Percentiles rank a stretch among this genome's conserved stretches.
phyloP scores from a whole-genome alignment of 768 basidiomycete genomes.

The Termitomyces sp. region DNA sequence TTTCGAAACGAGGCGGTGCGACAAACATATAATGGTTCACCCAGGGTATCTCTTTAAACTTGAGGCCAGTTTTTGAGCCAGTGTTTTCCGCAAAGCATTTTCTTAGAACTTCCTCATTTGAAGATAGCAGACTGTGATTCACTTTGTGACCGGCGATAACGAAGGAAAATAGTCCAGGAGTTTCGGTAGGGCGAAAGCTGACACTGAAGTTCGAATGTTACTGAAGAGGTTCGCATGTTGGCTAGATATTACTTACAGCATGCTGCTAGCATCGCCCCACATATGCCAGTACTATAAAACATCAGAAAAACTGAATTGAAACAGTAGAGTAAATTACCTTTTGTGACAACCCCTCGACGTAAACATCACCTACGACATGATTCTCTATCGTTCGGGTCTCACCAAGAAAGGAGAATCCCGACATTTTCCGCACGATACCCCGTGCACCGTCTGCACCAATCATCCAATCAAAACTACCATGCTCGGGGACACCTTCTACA shows the following conservation, averaged over 20 bases:
- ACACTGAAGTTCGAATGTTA: constrained; percentile 17
- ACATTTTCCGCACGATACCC: constrained; percentile 37
- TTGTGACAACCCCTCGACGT: constrained; percentile 35
- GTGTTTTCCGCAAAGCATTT: constrained; percentile 21
- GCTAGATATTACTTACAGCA: constrained; percentile 25
- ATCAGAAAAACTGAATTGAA: neutral
- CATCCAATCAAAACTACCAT: constrained; percentile 31
- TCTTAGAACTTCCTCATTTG: constrained; percentile 31
- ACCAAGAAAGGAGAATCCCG: constrained; percentile 38
- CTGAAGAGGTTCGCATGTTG: neutral
- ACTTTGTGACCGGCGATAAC: constrained; percentile 24
- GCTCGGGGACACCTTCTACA: constrained; percentile 24
- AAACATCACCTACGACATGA: constrained; percentile 40
- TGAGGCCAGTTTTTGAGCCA: constrained; percentile 20
- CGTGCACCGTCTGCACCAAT: constrained; percentile 44
- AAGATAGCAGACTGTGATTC: constrained; percentile 17
- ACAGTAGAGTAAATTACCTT: constrained; percentile 21
- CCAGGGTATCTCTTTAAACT: constrained; percentile 26
- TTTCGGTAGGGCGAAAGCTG: constrained; percentile 31
- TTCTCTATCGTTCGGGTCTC: constrained; percentile 33
- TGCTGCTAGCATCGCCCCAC: constrained; percentile 37
- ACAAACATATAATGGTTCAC: constrained; percentile 25
- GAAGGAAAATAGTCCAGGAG: constrained; percentile 28
- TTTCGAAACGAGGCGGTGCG: neutral
- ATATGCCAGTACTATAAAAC: constrained; percentile 40